Percentiles rank a stretch among this genome's conserved stretches.
Evolutionary conservation across 1,284 basidiomycete species (phyloP).

Genomic region (Rhodofomes roseus): DNA sequence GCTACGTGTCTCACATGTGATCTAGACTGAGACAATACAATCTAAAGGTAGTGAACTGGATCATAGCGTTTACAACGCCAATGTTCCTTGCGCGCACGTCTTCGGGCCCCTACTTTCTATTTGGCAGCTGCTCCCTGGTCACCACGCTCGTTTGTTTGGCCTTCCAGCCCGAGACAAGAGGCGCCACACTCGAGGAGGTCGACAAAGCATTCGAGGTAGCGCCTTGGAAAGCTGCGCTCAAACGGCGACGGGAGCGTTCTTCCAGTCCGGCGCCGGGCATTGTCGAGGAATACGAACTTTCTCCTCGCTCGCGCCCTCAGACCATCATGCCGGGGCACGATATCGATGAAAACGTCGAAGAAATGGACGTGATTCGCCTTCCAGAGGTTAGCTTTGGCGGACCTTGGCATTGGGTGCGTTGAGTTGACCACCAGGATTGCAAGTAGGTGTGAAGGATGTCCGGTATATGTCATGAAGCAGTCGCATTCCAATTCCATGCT

Average conservation of each 20-base stretch:
- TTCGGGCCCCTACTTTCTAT: slow-evolving; percentile 48
- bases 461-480: neutral
- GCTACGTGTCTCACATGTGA: no score
- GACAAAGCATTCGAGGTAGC: slow-evolving; percentile 32
- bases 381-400: slow-evolving; percentile 13
- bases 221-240: slow-evolving; percentile 18
- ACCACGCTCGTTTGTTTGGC: slow-evolving; percentile 37
- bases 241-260: neutral
- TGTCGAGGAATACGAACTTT: neutral
- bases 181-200: slow-evolving; percentile 41
- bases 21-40: neutral
- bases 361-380: slow-evolving; percentile 9
- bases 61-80: slow-evolving; percentile 43
- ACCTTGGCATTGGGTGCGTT: slow-evolving; percentile 4
- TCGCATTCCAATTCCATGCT: no score
- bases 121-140: slow-evolving; percentile 35
- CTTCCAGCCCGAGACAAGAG: slow-evolving; percentile 44
- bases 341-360: neutral
- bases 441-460: slow-evolving; percentile 5
- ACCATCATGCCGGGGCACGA: neutral
- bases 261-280: neutral
- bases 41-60: slow-evolving; percentile 38
- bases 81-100: slow-evolving; percentile 41
- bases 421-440: neutral
- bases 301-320: neutral